A percentile compares a stretch with the other conserved stretches of the same genome.
These are phyloP conservation scores for Dissophora ornata DNA, from an alignment of 192 early-diverging fungal species.

Conservation along the genomic window DNA sequence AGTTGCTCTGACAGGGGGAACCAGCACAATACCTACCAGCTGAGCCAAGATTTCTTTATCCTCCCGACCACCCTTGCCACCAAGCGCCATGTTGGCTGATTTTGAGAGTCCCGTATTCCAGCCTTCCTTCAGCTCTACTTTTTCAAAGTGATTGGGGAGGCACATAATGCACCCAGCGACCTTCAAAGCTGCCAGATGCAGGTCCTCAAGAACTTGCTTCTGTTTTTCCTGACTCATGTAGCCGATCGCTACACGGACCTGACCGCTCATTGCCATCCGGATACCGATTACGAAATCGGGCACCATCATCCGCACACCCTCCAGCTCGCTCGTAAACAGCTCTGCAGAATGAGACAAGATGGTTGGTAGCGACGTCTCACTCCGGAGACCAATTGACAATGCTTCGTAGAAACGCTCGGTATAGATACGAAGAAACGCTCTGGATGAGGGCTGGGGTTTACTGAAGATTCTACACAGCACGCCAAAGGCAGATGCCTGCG, in stretches of 20 bases:
- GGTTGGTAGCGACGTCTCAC: slow-evolving; percentile 71
- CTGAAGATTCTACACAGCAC: slow-evolving; percentile 83
- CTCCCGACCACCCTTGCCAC: slow-evolving; percentile 34
- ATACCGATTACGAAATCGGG: slow-evolving; percentile 80
- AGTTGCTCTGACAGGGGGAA: too few relatives aligned
- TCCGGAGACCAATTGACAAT: slow-evolving; percentile 68
- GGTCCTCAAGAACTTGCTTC: slow-evolving; percentile 64
- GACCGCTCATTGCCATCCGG: slow-evolving; percentile 58
- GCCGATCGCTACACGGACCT: slow-evolving; percentile 28
- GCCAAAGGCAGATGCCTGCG: slow-evolving; percentile 76
- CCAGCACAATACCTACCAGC: slow-evolving; percentile 52
- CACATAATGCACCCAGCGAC: slow-evolving; percentile 73
- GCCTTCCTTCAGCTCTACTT: slow-evolving; percentile 63
- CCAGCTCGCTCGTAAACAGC: slow-evolving; percentile 74
- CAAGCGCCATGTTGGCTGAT: slow-evolving; percentile 46
- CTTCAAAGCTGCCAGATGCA: slow-evolving; percentile 74
- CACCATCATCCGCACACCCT: slow-evolving; percentile 78
- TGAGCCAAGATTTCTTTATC: slow-evolving; percentile 65
- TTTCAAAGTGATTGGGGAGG: slow-evolving; percentile 77
- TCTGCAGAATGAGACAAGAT: slow-evolving; percentile 72
- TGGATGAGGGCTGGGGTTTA: slow-evolving; percentile 64
- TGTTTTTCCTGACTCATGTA: slow-evolving; percentile 51
- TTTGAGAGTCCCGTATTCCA: slow-evolving; percentile 62
- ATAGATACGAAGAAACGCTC: slow-evolving; percentile 71
- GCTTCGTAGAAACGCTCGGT: slow-evolving; percentile 79